These are phyloP conservation scores for Hypoxylon intermedium DNA, from an alignment of 495 filamentous ascomycete genomes.

Conservation along the genomic window DNA sequence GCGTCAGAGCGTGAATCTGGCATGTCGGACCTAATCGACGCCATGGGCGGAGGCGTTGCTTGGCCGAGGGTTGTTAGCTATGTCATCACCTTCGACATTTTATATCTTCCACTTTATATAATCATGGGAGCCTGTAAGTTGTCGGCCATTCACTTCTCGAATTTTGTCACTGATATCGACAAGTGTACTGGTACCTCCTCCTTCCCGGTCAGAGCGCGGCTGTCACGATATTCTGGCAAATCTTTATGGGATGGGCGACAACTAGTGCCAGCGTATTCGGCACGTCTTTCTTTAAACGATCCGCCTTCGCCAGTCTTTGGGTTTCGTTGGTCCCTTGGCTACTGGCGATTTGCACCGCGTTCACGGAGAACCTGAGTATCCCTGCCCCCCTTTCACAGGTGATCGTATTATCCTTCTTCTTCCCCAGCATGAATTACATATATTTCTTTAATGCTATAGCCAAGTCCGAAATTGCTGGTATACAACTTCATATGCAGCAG, in stretches of 20 bases:
- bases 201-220: conserved; percentile 58
- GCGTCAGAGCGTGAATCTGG: conserved; percentile 72
- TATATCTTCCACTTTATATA: conserved; percentile 36
- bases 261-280: conserved; percentile 67
- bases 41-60: conserved; percentile 64
- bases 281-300: conserved; percentile 69
- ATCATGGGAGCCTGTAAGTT: conserved; percentile 35
- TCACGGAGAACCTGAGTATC: conserved; percentile 30
- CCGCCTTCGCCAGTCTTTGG: conserved; percentile 69
- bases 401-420: conserved; percentile 64
- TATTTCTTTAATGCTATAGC: conserved; percentile 67
- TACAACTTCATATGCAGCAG: conserved; percentile 57
- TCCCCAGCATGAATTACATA: conserved; percentile 72
- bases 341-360: conserved; percentile 63
- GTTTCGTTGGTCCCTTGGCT: conserved; percentile 62
- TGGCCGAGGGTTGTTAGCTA: conserved; percentile 50
- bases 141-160: conserved; percentile 40
- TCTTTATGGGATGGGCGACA: conserved; percentile 64
- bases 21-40: conserved; percentile 71
- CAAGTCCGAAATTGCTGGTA: conserved; percentile 60
- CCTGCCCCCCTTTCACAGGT: conserved; percentile 53
- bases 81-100: conserved; percentile 28
- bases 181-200: conserved; percentile 53
- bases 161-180: conserved; percentile 60
- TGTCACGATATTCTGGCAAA: conserved; percentile 61